These are phyloP conservation scores for Ascocoryne sarcoides DNA, from an alignment of 2,329 filamentous ascomycete genomes.

Conservation along the genomic window DNA sequence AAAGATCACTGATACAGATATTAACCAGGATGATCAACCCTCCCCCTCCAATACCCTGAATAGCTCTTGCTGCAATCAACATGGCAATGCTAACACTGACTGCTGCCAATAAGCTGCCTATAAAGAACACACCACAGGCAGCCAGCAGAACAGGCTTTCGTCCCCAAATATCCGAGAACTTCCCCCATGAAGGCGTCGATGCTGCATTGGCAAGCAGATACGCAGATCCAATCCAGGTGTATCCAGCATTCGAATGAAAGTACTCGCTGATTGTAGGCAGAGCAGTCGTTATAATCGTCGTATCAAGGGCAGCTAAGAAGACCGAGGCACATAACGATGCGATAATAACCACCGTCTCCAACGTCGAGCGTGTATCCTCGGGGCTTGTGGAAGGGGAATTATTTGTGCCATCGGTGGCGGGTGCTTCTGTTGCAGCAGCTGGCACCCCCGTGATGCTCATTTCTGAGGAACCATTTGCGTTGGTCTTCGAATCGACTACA, in stretches of 20 bases:
- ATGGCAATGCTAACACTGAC: slow-evolving; percentile 36
- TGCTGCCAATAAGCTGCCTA: slow-evolving; percentile 42
- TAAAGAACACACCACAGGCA: slow-evolving; percentile 41
- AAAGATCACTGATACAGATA: slow-evolving; percentile 45
- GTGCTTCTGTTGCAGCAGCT: neutral
- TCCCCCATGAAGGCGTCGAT: slow-evolving; percentile 56
- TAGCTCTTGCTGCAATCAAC: slow-evolving; percentile 36
- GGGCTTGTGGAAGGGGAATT: slow-evolving; percentile 9
- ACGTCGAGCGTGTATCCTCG: slow-evolving; percentile 24
- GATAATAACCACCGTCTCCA: slow-evolving; percentile 28
- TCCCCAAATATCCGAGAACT: slow-evolving; percentile 49
- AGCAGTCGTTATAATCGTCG: slow-evolving; percentile 52
- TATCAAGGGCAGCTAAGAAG: slow-evolving; percentile 29
- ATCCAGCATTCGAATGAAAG: slow-evolving; percentile 41
- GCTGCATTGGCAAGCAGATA: slow-evolving; percentile 64
- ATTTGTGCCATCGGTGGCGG: neutral
- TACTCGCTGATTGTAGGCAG: slow-evolving; percentile 49
- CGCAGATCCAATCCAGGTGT: slow-evolving; percentile 69
- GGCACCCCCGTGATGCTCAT: neutral
- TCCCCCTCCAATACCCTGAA: slow-evolving; percentile 43
- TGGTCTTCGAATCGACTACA: slow-evolving; percentile 1
- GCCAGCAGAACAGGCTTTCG: slow-evolving; percentile 43
- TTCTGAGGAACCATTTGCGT: slow-evolving; percentile 1
- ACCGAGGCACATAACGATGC: slow-evolving; percentile 25
- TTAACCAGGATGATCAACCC: slow-evolving; percentile 45